Evolutionary conservation across 164 flowering plant genomes (phyloP), one percentile per base, ranked within the genome.

Genomic region (Cinnamomum micranthum): DNA sequence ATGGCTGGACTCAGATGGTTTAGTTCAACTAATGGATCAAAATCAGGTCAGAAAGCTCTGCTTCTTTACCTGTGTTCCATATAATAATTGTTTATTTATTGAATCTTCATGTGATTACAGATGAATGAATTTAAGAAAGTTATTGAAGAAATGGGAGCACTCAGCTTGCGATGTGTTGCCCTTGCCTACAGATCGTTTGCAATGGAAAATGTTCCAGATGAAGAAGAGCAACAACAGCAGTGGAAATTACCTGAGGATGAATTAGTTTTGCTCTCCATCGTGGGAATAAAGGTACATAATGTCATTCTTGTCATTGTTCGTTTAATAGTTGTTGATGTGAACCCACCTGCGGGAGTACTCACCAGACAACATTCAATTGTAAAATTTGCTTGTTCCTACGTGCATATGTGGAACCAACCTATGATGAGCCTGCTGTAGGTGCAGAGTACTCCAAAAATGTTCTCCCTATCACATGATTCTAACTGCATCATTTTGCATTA

Each of bases 151-250:
- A 95, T 95, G 99, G 99, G 97, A 81, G 81, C 79, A 55, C 19
- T 80, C 31, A 91, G 95, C 77, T 80, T 95, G 81, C 92, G 99
- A 19, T 95, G 99, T 81, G 89, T 95, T 81, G 95, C 98, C 17
- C 77, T 95, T 83, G 97, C 96, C 2, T 93, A 87, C 74, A 84
- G 92, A 79, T 0, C 80, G 27, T 80, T 65, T 83, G 90, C 87
- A 2, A 6, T 59, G 25, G 86, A 88, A 67, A 84, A 73, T 2
- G 88, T 91, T 74, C 99, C 99, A 62, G 74, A 78, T 24, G 85
- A 82, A 77, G 97, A 91, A 78, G 90, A 89, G 69, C 81, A 84
- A 71, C 81, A 87, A 31, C 74, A 79, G 63, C 73, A 76, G 51
- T 95, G 99, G 99, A 80, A 72, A 68, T 68, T 95, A 69, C 99